phyloP scores from a whole-genome alignment of 805 yeast species.

The Kodamaea restingae region DNA sequence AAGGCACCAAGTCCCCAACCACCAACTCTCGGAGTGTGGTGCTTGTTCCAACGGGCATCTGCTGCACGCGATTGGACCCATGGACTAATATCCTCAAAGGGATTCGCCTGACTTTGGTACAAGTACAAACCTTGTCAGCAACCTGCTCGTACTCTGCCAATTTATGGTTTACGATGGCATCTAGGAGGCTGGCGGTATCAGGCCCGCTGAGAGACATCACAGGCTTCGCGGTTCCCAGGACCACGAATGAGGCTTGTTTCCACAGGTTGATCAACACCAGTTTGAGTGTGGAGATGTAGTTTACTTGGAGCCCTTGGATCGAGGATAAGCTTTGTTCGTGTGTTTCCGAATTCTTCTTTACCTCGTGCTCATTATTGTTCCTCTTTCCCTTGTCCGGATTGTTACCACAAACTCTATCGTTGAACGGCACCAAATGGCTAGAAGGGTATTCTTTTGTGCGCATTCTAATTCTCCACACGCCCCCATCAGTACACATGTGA shows the following conservation, averaged over 20 bases:
- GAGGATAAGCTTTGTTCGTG: no score
- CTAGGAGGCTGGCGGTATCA: conserved; percentile 58
- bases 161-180: conserved; percentile 39
- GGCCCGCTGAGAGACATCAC: conserved; percentile 73
- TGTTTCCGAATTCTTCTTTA: no score
- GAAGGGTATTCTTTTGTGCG: conserved; percentile 23
- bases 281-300: background rate
- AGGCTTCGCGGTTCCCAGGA: conserved; percentile 72
- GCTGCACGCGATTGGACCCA: conserved; percentile 32
- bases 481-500: conserved; percentile 19
- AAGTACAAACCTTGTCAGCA: conserved; percentile 19
- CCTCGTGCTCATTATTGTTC: background rate
- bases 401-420: conserved; percentile 7
- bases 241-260: conserved; percentile 75
- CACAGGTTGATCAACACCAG: conserved; percentile 68
- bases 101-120: conserved; percentile 16
- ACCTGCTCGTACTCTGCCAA: conserved; percentile 21
- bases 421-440: conserved; percentile 29
- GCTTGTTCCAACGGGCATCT: conserved; percentile 18
- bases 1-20: conserved; percentile 11
- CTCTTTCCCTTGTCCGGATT: conserved; percentile 8
- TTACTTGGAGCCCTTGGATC: no score
- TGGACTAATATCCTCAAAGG: conserved; percentile 50
- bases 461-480: conserved; percentile 37
- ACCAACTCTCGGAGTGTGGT: background rate